Evolutionary conservation across 345 rosid species (phyloP), one percentile per base, ranked within the genome.

Genomic region (Limnanthes douglasii): DNA sequence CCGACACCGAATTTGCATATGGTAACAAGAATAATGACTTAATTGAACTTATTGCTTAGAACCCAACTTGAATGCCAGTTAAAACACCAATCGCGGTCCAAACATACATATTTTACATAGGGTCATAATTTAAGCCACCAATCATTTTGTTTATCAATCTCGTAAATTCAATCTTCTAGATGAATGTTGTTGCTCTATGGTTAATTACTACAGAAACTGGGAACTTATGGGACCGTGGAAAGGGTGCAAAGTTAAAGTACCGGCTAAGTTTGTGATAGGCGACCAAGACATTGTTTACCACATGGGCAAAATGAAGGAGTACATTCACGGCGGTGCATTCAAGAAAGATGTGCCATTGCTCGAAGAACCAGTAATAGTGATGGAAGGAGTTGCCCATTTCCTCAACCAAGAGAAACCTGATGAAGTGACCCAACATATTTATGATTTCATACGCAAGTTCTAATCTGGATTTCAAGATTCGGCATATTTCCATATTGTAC

Each of bases 171-270:
- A n/a, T n/a, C n/a, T n/a, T n/a, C n/a, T n/a, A n/a, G n/a, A n/a
- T n/a, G n/a, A n/a, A n/a, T n/a, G n/a, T n/a, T n/a, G n/a, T n/a
- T n/a, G n/a, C n/a, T n/a, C n/a, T n/a, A n/a, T n/a, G 12, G 20
- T 11, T 31, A 28, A n/a, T n/a, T 15, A 2, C 5, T 35, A 30
- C 50, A 86, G 96, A 57, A 86, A 57, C 28, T 81, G 94, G 96
- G 90, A 85, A 56, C 62, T 61, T 11, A 74, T 75, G 6, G 75
- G 75, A 6, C 33, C 83, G 31, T 81, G 86, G 94, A 78, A 68
- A 0, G 61, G 63, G n/a, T 46, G 31, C 25, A 34, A 32, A 30
- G 70, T 77, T 57, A 60, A 58, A 27, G 78, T 66, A 18, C 84
- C 96, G 0, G 81, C 72, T 2, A 86, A 65, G 59, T 86, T 59